Percentiles rank a stretch among this genome's conserved stretches.
phyloP scores from a whole-genome alignment of 2,329 filamentous ascomycete species.

The Chaetothyriales sp. region DNA sequence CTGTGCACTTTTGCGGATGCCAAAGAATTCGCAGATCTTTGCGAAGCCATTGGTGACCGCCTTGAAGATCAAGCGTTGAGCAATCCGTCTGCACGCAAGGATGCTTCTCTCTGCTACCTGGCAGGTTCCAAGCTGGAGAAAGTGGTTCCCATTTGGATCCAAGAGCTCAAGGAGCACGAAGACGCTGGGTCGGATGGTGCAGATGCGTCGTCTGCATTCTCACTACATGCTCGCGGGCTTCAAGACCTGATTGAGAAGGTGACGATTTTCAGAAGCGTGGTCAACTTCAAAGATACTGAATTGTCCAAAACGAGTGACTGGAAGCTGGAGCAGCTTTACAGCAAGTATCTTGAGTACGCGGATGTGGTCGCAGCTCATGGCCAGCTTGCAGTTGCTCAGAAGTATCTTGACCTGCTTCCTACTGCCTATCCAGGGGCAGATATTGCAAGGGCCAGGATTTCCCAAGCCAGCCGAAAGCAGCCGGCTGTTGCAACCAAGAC shows the following conservation, averaged over 20 bases:
- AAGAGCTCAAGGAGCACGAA: slow-evolving; percentile 76
- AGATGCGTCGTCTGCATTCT: slow-evolving; percentile 68
- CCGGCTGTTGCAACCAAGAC: slow-evolving; percentile 22
- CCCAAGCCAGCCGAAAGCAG: slow-evolving; percentile 60
- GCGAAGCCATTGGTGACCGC: slow-evolving; percentile 84
- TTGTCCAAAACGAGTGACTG: slow-evolving; percentile 57
- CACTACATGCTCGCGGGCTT: slow-evolving; percentile 73
- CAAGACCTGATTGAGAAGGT: slow-evolving; percentile 98
- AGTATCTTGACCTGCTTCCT: slow-evolving; percentile 80
- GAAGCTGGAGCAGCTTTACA: slow-evolving; percentile 79
- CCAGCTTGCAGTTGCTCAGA: slow-evolving; percentile 71
- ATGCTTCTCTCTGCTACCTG: slow-evolving; percentile 92
- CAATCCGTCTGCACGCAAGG: slow-evolving; percentile 53
- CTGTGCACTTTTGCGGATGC: slow-evolving; percentile 91
- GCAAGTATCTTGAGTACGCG: slow-evolving; percentile 93
- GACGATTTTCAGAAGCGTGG: slow-evolving; percentile 86
- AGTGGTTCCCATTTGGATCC: slow-evolving; percentile 86
- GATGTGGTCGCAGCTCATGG: slow-evolving; percentile 88
- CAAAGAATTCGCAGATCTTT: slow-evolving; percentile 83
- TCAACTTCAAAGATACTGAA: slow-evolving; percentile 76
- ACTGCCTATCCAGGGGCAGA: slow-evolving; percentile 73
- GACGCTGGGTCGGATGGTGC: slow-evolving; percentile 56
- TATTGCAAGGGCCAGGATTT: slow-evolving; percentile 70
- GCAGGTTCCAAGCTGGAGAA: slow-evolving; percentile 95
- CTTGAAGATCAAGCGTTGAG: slow-evolving; percentile 54